phyloP scores from a whole-genome alignment of 768 basidiomycete genomes.

The Gloeopeniophorella convolvens region DNA sequence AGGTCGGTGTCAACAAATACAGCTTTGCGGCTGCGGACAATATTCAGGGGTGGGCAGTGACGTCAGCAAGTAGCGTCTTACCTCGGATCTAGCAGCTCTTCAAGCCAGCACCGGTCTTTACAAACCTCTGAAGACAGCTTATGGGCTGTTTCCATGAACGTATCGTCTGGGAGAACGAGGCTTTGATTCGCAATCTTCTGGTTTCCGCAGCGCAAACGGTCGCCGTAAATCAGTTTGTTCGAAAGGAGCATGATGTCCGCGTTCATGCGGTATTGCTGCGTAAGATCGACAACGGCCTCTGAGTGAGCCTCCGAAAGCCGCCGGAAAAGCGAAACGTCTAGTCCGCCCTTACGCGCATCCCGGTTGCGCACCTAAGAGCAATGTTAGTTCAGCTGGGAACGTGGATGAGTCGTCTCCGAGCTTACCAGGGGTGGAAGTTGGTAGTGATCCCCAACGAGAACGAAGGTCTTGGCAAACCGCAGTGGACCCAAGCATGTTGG shows the following conservation, averaged over 20 bases:
- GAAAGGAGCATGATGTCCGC: constrained; percentile 89
- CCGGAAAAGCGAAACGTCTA: constrained; percentile 87
- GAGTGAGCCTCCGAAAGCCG: constrained; percentile 85
- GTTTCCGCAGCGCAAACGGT: constrained; percentile 73
- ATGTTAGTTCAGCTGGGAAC: background rate
- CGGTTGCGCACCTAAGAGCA: constrained; percentile 65
- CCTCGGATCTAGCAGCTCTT: constrained; percentile 57
- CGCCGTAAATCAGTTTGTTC: constrained; percentile 79
- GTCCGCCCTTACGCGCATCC: constrained; percentile 73
- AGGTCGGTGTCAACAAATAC: constrained; percentile 92
- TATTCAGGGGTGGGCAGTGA: background rate
- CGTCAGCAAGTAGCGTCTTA: constrained; percentile 28
- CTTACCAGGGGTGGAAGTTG: constrained; percentile 91
- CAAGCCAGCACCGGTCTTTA: constrained; percentile 62
- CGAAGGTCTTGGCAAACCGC: constrained; percentile 82
- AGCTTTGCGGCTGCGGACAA: constrained; percentile 58
- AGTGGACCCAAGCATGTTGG: constrained; percentile 94
- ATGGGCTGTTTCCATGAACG: constrained; percentile 43
- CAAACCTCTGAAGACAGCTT: constrained; percentile 27
- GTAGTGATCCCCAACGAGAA: constrained; percentile 96
- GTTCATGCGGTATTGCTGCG: constrained; percentile 95
- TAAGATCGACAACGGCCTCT: constrained; percentile 75
- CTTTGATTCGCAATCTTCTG: constrained; percentile 56
- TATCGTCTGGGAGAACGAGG: constrained; percentile 46
- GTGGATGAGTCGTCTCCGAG: background rate